Base-by-base conservation (phyloP, 176 grass and related monocot genomes). In the Oryza australiensis region DNA sequence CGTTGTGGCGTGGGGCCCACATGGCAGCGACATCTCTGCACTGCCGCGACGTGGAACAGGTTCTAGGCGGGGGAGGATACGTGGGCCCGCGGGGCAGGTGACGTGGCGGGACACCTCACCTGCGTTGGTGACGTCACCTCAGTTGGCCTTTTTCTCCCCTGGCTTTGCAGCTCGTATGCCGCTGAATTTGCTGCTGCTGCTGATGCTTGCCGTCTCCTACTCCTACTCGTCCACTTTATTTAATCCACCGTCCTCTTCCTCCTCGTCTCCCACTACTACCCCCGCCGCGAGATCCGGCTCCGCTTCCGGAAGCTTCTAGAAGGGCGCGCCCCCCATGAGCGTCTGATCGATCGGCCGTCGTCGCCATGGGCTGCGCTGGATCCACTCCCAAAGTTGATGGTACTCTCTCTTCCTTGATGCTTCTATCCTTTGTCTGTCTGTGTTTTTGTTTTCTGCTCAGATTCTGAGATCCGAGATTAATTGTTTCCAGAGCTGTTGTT, bases 331-430 rank as follows among this genome's bases (percentile, higher is more conserved):
- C 29, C 38, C 64, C 76, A 86, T 77, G 86, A 84, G 66, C 49
- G 30, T 57, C 70, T 81, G 64, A 85, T 40, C 82, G 33, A 55
- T 53, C 48, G 48, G 48, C 48, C 43, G 79, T 65, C 68, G 79
- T 46, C 73, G 79, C 72, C 78, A 98, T 93, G 95, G 95, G 95
- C 41, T 94, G 95, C 84, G 92, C 86, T 77, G 95, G 92, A 94
- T 98, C 95, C 86, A 92, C 90, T 5, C 88, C 81, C 33, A 88
- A 87, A 84, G 89, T 90, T 43, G 89, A 87, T 26, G 92, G 87
- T 89, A 81, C 22, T 20, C 14, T 6, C 7, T 37, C 38, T 30
- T 18, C 32, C 11, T 9, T 68, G 83, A 43, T 72, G 80, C 77
- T 66, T 81, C 64, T 18, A 22, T 43, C 45, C 3, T 83, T 30